phyloP scores from a whole-genome alignment of 1,284 basidiomycete genomes.

The Takashimella koratensis region DNA sequence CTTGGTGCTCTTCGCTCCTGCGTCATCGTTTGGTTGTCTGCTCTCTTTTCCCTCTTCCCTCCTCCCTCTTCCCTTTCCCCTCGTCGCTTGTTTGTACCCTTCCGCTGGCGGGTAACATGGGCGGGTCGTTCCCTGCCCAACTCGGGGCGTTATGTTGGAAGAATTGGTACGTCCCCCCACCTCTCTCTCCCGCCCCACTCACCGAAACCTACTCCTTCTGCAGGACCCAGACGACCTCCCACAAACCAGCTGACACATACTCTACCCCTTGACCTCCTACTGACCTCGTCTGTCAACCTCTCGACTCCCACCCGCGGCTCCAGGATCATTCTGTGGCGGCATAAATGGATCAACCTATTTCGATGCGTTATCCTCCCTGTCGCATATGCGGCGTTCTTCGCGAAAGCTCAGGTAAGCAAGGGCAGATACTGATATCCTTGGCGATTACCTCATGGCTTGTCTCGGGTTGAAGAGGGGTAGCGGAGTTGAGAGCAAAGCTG shows the following conservation, averaged over 20 bases:
- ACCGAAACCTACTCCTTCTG: conserved; percentile 15
- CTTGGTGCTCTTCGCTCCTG: too few species aligned
- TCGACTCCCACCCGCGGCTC: not conserved
- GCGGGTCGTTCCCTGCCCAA: conserved; percentile 48
- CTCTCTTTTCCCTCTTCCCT: too few species aligned
- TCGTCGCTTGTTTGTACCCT: too few species aligned
- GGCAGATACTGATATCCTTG: too few species aligned
- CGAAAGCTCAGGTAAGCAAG: conserved; percentile 45
- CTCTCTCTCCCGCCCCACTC: conserved; percentile 45
- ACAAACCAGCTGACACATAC: too few species aligned
- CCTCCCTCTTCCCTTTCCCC: too few species aligned
- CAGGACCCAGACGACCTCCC: conserved; percentile 52
- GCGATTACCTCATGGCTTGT: not conserved
- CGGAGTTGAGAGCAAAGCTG: conserved; percentile 9
- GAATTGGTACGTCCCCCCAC: conserved; percentile 59
- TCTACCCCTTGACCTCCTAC: too few species aligned
- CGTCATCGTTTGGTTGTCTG: too few species aligned
- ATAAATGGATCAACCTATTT: conserved; percentile 58
- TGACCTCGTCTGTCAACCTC: not conserved
- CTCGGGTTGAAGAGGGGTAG: conserved; percentile 10
- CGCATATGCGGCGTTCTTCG: conserved; percentile 65
- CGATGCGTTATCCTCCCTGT: conserved; percentile 66
- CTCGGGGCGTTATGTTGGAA: conserved; percentile 63
- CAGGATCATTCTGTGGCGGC: conserved; percentile 18
- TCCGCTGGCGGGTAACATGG: too few species aligned